Evolutionary conservation across 495 filamentous ascomycete genomes (phyloP), one percentile per base, ranked within the genome.

Genomic region (Venustampulla echinocandica): DNA sequence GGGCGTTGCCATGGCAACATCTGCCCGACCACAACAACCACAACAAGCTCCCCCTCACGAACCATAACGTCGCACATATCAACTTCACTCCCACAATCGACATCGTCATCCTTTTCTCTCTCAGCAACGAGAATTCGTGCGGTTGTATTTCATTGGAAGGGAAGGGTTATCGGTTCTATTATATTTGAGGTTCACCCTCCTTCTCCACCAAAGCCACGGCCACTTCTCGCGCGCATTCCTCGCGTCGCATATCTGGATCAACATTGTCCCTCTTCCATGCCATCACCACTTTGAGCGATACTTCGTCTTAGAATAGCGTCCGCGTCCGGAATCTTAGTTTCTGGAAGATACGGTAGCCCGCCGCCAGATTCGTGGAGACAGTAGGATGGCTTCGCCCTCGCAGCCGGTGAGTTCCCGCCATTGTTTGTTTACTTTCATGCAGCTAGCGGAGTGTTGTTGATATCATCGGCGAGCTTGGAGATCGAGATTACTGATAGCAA

Each of bases 361-460:
- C 32, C 25, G 30, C 3, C 20, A 13, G 13, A 19, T 25, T 39
- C 35, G 25, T 44, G n/a, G n/a, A n/a, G n/a, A n/a, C n/a, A n/a
- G n/a, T n/a, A 28, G 51, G 43, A 57, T 57, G 54, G 54, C 54
- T 7, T 57, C 54, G 28, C 54, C 54, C 14, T 57, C 54, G 39
- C 54, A 57, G 43, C 40, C 50, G 24, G 54, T 57, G 19, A 57
- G 54, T 18, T n/a, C 21, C 10, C 17, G 11, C 32, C 3, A 10
- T 37, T 14, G 11, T 30, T 39, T 44, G 35, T 34, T 46, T 44
- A 24, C n/a, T 18, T 10, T 32, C 17, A n/a, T n/a, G 7, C 27
- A 30, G 27, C 7, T 30, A 7, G 7, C 7, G 27, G 27, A 30
- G n/a, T n/a, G n/a, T n/a, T n/a, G n/a, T n/a, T 25, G 18, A 24